Conservation (phyloP, 345 rosid species). For the Punica granatum region DNA sequence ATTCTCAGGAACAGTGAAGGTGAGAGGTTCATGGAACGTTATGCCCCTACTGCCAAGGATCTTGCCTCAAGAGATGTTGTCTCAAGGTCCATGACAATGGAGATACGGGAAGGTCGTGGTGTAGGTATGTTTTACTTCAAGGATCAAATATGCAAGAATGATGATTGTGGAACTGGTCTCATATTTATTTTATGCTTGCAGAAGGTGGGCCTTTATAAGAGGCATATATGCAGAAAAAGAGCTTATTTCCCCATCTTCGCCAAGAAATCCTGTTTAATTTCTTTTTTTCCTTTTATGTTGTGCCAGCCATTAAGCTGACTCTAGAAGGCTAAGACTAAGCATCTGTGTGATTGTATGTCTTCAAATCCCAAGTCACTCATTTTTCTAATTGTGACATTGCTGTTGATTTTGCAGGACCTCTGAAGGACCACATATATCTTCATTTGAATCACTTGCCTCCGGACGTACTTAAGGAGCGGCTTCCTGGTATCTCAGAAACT, state of each 20-base stretch:
- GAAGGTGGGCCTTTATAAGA: background rate
- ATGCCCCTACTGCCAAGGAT: constrained; percentile 99
- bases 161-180: background rate
- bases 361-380: background rate
- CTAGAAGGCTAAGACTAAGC: background rate
- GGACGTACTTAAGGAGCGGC: constrained; percentile 96
- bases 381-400: too few species aligned
- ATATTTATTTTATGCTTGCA: background rate
- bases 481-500: constrained; percentile 99
- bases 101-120: constrained; percentile 98
- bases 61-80: constrained; percentile 99
- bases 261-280: background rate
- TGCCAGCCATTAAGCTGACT: background rate
- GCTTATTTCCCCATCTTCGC: background rate
- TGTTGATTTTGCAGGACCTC: constrained; percentile 51
- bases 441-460: constrained; percentile 98
- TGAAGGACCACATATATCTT: constrained; percentile 93
- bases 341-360: background rate
- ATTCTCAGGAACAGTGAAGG: constrained; percentile 97
- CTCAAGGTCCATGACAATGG: constrained; percentile 99
- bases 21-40: constrained; percentile 97
- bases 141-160: background rate
- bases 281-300: background rate
- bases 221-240: too few species aligned
- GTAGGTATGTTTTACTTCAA: constrained; percentile 66